These are phyloP conservation scores for Aphanocladium album DNA, from an alignment of 2,329 filamentous ascomycete species.

Conservation along the genomic window DNA sequence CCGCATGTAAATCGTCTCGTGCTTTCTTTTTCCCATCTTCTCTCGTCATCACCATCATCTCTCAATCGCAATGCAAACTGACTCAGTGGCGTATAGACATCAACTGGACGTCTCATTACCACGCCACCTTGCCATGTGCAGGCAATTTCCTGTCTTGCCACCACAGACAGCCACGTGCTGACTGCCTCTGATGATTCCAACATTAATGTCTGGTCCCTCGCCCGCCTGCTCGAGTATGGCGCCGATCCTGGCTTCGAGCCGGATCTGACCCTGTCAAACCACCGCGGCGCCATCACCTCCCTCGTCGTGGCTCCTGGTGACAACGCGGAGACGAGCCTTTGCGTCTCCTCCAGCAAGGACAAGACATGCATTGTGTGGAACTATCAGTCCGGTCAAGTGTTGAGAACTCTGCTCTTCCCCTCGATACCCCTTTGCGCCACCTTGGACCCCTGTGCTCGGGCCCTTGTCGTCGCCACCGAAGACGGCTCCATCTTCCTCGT, in stretches of 20 bases:
- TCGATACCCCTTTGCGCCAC: slow-evolving; percentile 65
- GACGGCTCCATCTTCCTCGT: slow-evolving; percentile 76
- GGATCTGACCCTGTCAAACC: slow-evolving; percentile 69
- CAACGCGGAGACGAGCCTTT: slow-evolving; percentile 68
- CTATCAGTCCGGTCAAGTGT: slow-evolving; percentile 68
- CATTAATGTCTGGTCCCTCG: slow-evolving; percentile 85
- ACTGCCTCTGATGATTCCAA: slow-evolving; percentile 83
- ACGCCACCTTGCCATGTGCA: slow-evolving; percentile 77
- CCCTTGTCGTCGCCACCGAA: slow-evolving; percentile 74
- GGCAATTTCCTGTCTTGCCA: slow-evolving; percentile 68
- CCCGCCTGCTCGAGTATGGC: slow-evolving; percentile 61
- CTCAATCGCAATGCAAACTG: not conserved
- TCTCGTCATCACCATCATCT: not conserved
- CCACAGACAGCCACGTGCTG: slow-evolving; percentile 67
- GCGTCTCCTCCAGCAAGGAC: slow-evolving; percentile 77
- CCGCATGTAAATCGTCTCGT: not conserved
- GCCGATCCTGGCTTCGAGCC: slow-evolving; percentile 59
- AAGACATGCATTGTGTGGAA: slow-evolving; percentile 93
- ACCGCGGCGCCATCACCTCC: slow-evolving; percentile 68
- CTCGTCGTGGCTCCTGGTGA: slow-evolving; percentile 59
- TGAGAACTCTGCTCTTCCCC: slow-evolving; percentile 79
- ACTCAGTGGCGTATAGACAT: slow-evolving; percentile 43
- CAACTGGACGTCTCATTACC: slow-evolving; percentile 69
- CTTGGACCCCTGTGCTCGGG: slow-evolving; percentile 78
- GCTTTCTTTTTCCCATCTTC: not conserved